Evolutionary conservation across 225 moss, liverwort and hornwort species (phyloP), one percentile per base, ranked within the genome.

Genomic region (Straminergon stramineum): DNA sequence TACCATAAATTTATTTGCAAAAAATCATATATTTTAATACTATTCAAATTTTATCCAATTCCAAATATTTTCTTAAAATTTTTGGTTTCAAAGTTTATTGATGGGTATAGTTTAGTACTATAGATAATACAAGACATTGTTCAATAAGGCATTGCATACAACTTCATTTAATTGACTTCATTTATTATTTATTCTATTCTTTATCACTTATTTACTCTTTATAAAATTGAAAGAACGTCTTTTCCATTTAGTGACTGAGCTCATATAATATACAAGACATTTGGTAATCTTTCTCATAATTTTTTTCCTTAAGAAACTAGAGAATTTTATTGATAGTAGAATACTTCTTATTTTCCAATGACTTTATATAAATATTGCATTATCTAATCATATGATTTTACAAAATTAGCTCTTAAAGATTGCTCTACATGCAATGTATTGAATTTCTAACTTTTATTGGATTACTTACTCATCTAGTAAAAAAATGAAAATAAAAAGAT

Each of bases 251-350:
- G 3, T 35, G 6, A 77, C 35, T 35, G 15, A 30, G 17, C 13
- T 77, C 9, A 22, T 53, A 14, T 2, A 24, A 23, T 55, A 37
- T 9, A 28, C 15, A 78, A 78, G 10, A 37, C 6, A 24, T 37
- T 75, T 15, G 0, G 3, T 23, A 15, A 5, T 24, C 2, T 15
- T 35, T 56, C 37, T 24, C 1, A 2, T 6, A 10, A 3, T 3
- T 9, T 9, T 13, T 34, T 37, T 15, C 3, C 8, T n/a, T 18
- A 28, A 6, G 7, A 52, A 17, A 27, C 2, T 9, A 53, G 22
- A 9, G 8, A 45, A 13, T 37, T 82, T n/a, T 9, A 53, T n/a
- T 53, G 9, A 84, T n/a, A 2, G 1, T 2, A 22, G 2, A 45
- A 23, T 32, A 27, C 0, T 16, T 53, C 1, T 37, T 57, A 57